Percentiles rank a stretch among this genome's conserved stretches.
Conservation (phyloP, 805 yeast genomes). For the Spathaspora boniae region DNA sequence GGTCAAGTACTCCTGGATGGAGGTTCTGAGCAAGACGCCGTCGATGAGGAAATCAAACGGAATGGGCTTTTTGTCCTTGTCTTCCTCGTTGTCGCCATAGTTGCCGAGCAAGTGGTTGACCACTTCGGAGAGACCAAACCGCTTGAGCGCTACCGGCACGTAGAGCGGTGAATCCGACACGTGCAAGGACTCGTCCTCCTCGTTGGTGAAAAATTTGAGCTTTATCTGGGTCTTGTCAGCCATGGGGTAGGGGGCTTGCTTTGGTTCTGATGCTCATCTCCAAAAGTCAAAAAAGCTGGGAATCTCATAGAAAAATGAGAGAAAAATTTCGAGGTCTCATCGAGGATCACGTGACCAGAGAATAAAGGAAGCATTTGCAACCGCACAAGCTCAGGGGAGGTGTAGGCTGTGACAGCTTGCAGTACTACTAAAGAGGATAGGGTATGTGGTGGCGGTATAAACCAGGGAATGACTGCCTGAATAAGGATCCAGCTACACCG, state of each 20-base stretch:
- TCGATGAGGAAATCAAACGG: constrained; percentile 93
- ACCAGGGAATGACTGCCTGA: no score
- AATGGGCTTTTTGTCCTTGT: constrained; percentile 51
- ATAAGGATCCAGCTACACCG: no score
- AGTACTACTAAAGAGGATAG: no score
- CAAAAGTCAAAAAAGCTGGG: no score
- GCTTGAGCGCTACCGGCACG: constrained; percentile 81
- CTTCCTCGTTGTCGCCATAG: constrained; percentile 30
- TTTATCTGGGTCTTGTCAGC: constrained; percentile 60
- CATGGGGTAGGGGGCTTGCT: constrained; percentile 14
- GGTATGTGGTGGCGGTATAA: no score
- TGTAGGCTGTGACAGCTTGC: no score
- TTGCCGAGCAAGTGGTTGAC: constrained; percentile 78
- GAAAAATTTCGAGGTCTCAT: no score
- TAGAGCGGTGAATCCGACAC: constrained; percentile 76
- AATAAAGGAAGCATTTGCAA: no score
- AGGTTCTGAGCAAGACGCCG: constrained; percentile 73
- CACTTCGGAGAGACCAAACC: constrained; percentile 92
- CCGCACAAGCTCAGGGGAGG: no score
- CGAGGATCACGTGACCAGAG: no score
- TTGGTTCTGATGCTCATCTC: constrained; percentile 6
- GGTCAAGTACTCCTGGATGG: constrained; percentile 75
- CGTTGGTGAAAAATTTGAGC: constrained; percentile 82
- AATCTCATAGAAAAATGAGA: no score
- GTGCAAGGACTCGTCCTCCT: constrained; percentile 67